These are phyloP conservation scores for Cryptococcus hybrid DNA, from an alignment of 1,284 basidiomycete genomes.

Conservation along the genomic window DNA sequence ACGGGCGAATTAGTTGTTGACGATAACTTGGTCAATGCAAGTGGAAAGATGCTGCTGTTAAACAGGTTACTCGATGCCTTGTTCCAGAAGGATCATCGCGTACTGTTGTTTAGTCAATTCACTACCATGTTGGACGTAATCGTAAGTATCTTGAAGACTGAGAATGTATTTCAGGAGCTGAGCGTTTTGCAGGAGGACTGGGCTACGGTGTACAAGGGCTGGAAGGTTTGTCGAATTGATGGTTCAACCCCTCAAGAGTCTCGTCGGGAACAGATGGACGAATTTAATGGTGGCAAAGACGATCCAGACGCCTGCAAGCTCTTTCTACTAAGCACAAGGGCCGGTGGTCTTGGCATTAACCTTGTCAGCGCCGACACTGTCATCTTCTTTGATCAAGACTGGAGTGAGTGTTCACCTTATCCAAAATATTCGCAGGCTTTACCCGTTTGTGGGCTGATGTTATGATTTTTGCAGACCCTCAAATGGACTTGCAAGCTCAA, in stretches of 20 bases:
- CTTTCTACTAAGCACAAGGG: slow-evolving; percentile 88
- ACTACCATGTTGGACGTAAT: slow-evolving; percentile 95
- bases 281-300: slow-evolving; percentile 74
- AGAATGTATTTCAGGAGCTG: not conserved
- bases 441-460: not conserved
- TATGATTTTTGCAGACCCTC: slow-evolving; percentile 63
- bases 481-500: slow-evolving; percentile 95
- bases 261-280: slow-evolving; percentile 77
- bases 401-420: slow-evolving; percentile 60
- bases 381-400: slow-evolving; percentile 93
- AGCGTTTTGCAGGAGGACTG: slow-evolving; percentile 61
- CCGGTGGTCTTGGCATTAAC: slow-evolving; percentile 90
- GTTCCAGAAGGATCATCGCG: slow-evolving; percentile 81
- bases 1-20: slow-evolving; percentile 42
- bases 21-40: slow-evolving; percentile 75
- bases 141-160: slow-evolving; percentile 49
- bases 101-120: slow-evolving; percentile 90
- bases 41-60: slow-evolving; percentile 96
- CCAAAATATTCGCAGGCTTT: slow-evolving; percentile 46
- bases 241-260: slow-evolving; percentile 74
- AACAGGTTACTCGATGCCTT: slow-evolving; percentile 82
- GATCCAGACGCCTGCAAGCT: slow-evolving; percentile 65
- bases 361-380: slow-evolving; percentile 91
- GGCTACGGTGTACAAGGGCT: slow-evolving; percentile 76
- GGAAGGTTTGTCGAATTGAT: slow-evolving; percentile 86